These are phyloP conservation scores for Hypocrella siamensis DNA, from an alignment of 2,329 filamentous ascomycete genomes.

Conservation along the genomic window DNA sequence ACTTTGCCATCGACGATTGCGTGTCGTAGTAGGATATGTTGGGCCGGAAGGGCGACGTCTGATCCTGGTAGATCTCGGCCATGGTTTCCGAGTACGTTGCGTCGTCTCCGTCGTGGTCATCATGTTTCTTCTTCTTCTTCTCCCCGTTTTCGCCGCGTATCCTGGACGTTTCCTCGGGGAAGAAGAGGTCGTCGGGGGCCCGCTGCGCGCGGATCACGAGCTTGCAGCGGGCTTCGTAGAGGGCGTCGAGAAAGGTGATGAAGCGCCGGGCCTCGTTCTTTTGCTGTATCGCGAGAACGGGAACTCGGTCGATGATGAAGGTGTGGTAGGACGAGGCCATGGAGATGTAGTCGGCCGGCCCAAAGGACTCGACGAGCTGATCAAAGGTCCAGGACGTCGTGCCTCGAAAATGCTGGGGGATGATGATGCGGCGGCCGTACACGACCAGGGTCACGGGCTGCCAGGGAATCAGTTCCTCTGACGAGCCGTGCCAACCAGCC, in stretches of 20 bases:
- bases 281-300: conserved; percentile 47
- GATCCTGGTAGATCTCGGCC: conserved; percentile 62
- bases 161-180: too few species aligned
- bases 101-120: conserved; percentile 17
- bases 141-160: too few species aligned
- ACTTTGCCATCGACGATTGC: conserved; percentile 26
- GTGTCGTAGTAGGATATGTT: conserved; percentile 55
- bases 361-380: conserved; percentile 52
- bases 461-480: conserved; percentile 19
- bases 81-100: conserved; percentile 28
- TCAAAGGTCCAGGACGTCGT: conserved; percentile 51
- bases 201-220: conserved; percentile 52
- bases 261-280: conserved; percentile 73
- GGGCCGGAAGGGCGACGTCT: conserved; percentile 60
- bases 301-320: conserved; percentile 55
- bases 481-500: conserved; percentile 8
- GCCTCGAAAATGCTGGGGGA: conserved; percentile 42
- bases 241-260: conserved; percentile 65
- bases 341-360: conserved; percentile 70
- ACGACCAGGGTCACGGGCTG: conserved; percentile 26
- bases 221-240: conserved; percentile 71
- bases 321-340: conserved; percentile 70
- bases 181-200: conserved; percentile 62
- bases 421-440: conserved; percentile 47
- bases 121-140: too few species aligned